Base-by-base conservation (phyloP, 177 flowering plant genomes). In the Vitis hybrid region DNA sequence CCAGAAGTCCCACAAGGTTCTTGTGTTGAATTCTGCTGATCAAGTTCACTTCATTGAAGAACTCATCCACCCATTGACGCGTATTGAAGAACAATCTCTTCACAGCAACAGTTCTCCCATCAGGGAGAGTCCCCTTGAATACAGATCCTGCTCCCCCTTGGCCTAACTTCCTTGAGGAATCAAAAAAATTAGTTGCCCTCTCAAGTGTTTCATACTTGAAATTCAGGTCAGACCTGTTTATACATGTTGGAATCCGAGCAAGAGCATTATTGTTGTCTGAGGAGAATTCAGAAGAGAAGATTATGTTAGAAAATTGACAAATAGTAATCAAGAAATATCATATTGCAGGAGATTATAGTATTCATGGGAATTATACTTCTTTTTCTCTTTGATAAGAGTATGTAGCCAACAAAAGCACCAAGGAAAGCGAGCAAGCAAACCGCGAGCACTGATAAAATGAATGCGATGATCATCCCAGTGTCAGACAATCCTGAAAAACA, bases 21-120 rank as follows among this genome's bases (percentile, higher is more conserved):
- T 85, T 82, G 82, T 87, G 90, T 51, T 77, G 64, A 65, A 83
- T 76, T 44, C 80, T 79, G 50, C 82, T 81, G 69, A 87, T 82
- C 74, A 83, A 75, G 68, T 85, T 82, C 3, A 87, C 90, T 71
- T 87, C 90, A 65, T 87, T 85, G 76, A 83, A 85, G 77, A 87
- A 87, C 69, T 85, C 81, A 67, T 85, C 88, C 9, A 76, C 87
- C 88, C 90, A 85, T 65, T 83, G 86, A 67, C 83, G 62, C 1
- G 80, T 82, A 62, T 76, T 85, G 28, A 76, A 83, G 72, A 77
- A 64, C 74, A 87, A 77, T 72, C 86, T 82, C 77, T 87, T 85
- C 7, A 87, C 88, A 10, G 88, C 88, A 69, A 87, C 76, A 31
- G 18, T 54, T 52, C 49, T 73, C 12, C 88, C 88, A 78, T 82